Conservation (phyloP, 768 basidiomycete species). For the Auriculariales sp. region DNA sequence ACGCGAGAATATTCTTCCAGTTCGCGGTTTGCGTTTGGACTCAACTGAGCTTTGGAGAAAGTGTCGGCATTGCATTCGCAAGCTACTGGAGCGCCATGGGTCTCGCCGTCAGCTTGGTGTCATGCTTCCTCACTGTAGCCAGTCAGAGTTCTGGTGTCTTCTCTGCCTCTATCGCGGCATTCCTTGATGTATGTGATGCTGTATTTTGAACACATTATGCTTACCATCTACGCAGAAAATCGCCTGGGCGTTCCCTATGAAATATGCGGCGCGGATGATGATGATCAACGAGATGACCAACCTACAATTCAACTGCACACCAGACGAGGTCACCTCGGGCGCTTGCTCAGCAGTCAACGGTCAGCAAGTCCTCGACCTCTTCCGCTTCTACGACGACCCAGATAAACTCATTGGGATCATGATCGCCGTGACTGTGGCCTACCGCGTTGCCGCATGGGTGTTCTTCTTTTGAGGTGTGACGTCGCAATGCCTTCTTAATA, state of each 20-base stretch:
- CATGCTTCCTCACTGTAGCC: not conserved
- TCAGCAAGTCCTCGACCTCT: not conserved
- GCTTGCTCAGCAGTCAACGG: not conserved
- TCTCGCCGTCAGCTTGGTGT: not conserved
- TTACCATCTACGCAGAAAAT: not conserved
- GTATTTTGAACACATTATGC: not conserved
- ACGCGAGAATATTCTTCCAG: not conserved
- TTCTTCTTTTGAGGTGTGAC: not conserved
- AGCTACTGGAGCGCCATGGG: conserved; percentile 1
- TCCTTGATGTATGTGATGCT: not conserved
- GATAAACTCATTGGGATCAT: not conserved
- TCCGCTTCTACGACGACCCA: not conserved
- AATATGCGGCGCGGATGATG: not conserved
- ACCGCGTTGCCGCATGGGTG: not conserved
- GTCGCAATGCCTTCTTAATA: too few relatives aligned
- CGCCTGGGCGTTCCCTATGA: not conserved
- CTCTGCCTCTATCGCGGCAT: not conserved
- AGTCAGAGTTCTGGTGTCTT: not conserved
- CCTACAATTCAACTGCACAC: not conserved
- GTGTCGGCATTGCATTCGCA: not conserved
- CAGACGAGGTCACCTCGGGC: not conserved
- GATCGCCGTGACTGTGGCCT: not conserved
- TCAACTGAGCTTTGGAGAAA: not conserved
- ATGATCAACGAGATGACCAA: conserved; percentile 1
- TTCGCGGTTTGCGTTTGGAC: not conserved